Evolutionary conservation across 2,329 filamentous ascomycete genomes (phyloP), one percentile per base, ranked within the genome.

Genomic region (Diatrype stigma): DNA sequence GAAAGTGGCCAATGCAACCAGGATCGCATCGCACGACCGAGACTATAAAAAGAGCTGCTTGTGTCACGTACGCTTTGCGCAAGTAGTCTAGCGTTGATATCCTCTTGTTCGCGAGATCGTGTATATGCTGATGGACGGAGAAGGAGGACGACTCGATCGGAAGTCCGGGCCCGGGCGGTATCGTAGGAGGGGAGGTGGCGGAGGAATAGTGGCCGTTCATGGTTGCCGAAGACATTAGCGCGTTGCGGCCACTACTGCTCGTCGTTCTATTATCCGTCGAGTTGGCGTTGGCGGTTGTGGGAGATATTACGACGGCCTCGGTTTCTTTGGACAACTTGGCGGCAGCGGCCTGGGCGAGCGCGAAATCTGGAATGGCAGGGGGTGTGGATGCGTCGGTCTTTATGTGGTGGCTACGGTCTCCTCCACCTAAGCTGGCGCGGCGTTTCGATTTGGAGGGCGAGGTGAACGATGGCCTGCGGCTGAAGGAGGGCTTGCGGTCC

Each of bases 31-130:
- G 34, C 34, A 14, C 12, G n/a, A 17, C 6, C 6, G n/a, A 37
- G 12, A 37, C 12, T 37, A 37, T 37, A 30, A 30, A 30, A 30
- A 30, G 26, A 30, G 26, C 26, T 6, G 10, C 6, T 30, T 21
- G 45, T 35, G 40, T 16, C 34, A 79, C 89, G 61, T 73, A 96
- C 90, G 91, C 87, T 73, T 95, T 96, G 55, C 92, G 84, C 56
- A 99, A 70, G 67, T 99, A 99, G 62, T 96, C 90, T 40, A 99
- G 70, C 0, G 94, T 97, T 2, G 90, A 91, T 74, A 99, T 96
- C 60, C 94, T 82, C 75, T 99, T 99, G 52, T 87, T 86, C 35
- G 90, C 87, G 61, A 90, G 82, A 53, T 97, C 93, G 51, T 93
- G 89, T 54, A 99, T 80, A 60, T 86, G 83, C 57, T 80, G 77